A percentile compares a stretch with the other conserved stretches of the same genome.
Conservation (phyloP, 2,329 filamentous ascomycete species). For the Thyridium curvatum region DNA sequence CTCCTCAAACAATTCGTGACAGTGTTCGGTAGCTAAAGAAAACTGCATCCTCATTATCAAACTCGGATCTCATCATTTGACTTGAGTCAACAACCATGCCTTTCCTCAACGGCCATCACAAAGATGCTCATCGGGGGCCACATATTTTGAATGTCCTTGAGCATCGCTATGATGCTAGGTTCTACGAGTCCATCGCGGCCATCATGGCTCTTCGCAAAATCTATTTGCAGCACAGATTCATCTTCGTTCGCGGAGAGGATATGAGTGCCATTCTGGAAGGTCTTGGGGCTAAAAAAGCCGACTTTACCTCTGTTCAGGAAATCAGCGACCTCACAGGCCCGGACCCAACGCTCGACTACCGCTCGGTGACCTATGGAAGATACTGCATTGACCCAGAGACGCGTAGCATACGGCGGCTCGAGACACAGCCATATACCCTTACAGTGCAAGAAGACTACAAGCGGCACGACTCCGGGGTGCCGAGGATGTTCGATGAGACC, state of each 20-base stretch:
- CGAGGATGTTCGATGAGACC: slow-evolving; percentile 20
- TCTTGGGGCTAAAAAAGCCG: slow-evolving; percentile 17
- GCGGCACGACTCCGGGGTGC: slow-evolving; percentile 19
- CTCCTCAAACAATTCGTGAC: too few species aligned
- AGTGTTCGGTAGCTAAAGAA: too few species aligned
- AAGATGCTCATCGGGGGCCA: too few species aligned
- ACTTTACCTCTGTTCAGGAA: slow-evolving; percentile 11
- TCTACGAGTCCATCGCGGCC: slow-evolving; percentile 16
- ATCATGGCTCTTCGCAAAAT: slow-evolving; percentile 16
- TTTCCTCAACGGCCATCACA: too few species aligned
- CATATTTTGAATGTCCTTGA: slow-evolving; percentile 11
- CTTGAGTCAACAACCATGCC: too few species aligned
- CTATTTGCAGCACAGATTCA: slow-evolving; percentile 15
- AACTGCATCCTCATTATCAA: too few species aligned
- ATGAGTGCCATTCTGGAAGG: slow-evolving; percentile 15
- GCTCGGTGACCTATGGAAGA: slow-evolving; percentile 15
- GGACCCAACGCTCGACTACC: slow-evolving; percentile 20
- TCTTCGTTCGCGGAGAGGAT: slow-evolving; percentile 16
- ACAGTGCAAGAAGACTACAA: slow-evolving; percentile 20
- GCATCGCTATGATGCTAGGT: slow-evolving; percentile 13
- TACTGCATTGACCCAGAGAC: slow-evolving; percentile 18
- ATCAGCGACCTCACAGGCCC: slow-evolving; percentile 15
- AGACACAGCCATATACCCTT: slow-evolving; percentile 20
- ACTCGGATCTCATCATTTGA: too few species aligned
- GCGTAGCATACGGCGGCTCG: slow-evolving; percentile 16